Conservation (phyloP, 371 early-diverging fungal species). For the Batkoa obscura region DNA sequence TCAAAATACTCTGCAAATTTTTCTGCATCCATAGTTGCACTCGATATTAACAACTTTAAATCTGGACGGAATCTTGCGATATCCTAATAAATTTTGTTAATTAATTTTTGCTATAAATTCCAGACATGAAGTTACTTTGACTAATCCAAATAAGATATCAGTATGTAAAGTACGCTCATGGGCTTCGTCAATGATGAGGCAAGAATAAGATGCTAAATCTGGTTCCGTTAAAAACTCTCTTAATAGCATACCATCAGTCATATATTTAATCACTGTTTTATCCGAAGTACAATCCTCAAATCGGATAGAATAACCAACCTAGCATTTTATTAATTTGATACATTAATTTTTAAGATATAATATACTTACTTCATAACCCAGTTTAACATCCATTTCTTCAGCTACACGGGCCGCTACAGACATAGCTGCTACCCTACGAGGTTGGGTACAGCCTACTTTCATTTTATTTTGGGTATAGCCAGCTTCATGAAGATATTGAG, state of each 20-base stretch:
- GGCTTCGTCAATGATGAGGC: conserved; percentile 97
- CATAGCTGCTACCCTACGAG: conserved; percentile 98
- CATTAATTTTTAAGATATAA: too few relatives aligned
- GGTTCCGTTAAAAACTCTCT: conserved; percentile 97
- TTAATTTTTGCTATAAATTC: too few relatives aligned
- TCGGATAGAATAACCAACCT: conserved; percentile 82
- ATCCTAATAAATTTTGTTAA: conserved; percentile 20
- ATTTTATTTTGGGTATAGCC: conserved; percentile 73
- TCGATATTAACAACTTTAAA: conserved; percentile 89
- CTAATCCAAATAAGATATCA: conserved; percentile 91
- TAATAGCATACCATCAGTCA: conserved; percentile 99
- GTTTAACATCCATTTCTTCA: conserved; percentile 82
- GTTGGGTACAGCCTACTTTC: conserved; percentile 97
- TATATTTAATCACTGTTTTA: conserved; percentile 89
- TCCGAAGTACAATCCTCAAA: conserved; percentile 95
- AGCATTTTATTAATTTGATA: too few relatives aligned
- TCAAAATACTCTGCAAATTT: conserved; percentile 92
- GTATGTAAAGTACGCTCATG: conserved; percentile 98
- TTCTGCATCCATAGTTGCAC: conserved; percentile 96
- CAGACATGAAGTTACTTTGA: conserved; percentile 27
- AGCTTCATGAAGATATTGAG: conserved; percentile 93
- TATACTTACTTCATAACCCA: conserved; percentile 62
- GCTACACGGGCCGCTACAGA: conserved; percentile 94
- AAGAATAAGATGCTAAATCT: conserved; percentile 73
- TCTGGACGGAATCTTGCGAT: conserved; percentile 86